Evolutionary conservation across 1,284 basidiomycete genomes (phyloP).

Genomic region (Agaricales sp.): DNA sequence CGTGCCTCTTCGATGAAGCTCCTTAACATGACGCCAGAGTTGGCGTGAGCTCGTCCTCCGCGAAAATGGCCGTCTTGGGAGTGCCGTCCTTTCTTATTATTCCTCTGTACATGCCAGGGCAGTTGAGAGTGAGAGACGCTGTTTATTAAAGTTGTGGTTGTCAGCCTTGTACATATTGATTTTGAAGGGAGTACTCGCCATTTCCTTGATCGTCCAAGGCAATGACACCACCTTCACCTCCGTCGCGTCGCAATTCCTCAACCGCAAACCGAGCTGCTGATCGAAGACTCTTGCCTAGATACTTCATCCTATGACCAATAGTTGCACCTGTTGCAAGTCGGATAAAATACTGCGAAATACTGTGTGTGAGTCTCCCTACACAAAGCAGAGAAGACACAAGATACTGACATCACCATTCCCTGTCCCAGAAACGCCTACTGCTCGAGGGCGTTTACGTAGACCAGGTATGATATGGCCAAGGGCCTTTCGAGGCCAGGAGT

Average conservation of each 20-base stretch:
- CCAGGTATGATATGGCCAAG: slow-evolving; percentile 20
- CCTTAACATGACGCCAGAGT: neutral
- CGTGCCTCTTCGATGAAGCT: neutral
- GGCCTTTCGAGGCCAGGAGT: slow-evolving; percentile 29
- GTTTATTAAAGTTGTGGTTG: slow-evolving; percentile 6
- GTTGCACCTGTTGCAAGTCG: slow-evolving; percentile 55
- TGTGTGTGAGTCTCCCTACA: slow-evolving; percentile 5
- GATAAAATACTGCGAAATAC: slow-evolving; percentile 56
- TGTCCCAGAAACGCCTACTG: slow-evolving; percentile 72
- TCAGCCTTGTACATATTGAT: neutral
- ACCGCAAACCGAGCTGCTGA: slow-evolving; percentile 46
- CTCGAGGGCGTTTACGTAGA: slow-evolving; percentile 24
- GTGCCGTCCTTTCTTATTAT: slow-evolving; percentile 56
- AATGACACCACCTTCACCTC: slow-evolving; percentile 63
- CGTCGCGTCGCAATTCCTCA: slow-evolving; percentile 41
- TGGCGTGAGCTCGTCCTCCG: slow-evolving; percentile 47
- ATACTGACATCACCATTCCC: slow-evolving; percentile 69
- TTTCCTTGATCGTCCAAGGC: slow-evolving; percentile 55
- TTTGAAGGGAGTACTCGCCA: slow-evolving; percentile 27
- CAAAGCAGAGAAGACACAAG: slow-evolving; percentile 4
- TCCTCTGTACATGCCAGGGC: slow-evolving; percentile 74
- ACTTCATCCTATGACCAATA: slow-evolving; percentile 58
- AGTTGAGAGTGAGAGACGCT: slow-evolving; percentile 60
- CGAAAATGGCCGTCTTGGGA: slow-evolving; percentile 67
- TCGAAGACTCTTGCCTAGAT: slow-evolving; percentile 42